phyloP scores from a whole-genome alignment of 305 asterid genomes.

The Salvia sclarea region DNA sequence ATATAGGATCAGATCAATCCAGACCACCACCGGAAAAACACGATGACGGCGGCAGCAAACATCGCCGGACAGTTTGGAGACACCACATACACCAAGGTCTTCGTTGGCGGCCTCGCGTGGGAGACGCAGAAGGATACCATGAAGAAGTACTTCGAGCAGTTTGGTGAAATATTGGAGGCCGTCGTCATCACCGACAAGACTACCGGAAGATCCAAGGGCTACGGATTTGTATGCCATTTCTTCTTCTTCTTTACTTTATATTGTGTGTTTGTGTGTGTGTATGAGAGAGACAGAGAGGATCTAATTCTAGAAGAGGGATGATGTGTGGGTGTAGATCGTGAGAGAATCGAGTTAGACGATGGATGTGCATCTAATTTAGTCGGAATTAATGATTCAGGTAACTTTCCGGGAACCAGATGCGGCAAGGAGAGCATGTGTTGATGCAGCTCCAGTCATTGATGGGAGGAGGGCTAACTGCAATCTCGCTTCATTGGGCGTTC shows the following conservation, averaged over 20 bases:
- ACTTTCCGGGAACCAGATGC: conserved; percentile 92
- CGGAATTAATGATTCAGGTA: conserved; percentile 48
- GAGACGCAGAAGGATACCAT: conserved; percentile 98
- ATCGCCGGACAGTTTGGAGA: conserved; percentile 76
- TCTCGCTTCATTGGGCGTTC: conserved; percentile 96
- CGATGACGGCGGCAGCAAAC: conserved; percentile 58
- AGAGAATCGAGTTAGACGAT: background rate
- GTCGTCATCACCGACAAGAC: conserved; percentile 93
- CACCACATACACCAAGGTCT: conserved; percentile 89
- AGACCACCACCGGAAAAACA: background rate
- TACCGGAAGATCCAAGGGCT: conserved; percentile 97
- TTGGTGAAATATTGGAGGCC: conserved; percentile 94
- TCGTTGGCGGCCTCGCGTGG: conserved; percentile 98
- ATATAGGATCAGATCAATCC: background rate
- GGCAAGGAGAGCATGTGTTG: conserved; percentile 93
- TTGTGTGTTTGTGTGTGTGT: background rate
- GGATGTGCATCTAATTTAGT: background rate
- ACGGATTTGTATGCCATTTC: conserved; percentile 68
- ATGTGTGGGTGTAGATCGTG: background rate
- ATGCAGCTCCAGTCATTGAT: conserved; percentile 92
- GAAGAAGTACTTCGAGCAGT: conserved; percentile 91
- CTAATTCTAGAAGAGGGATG: background rate
- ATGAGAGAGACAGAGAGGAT: background rate
- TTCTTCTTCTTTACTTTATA: background rate
- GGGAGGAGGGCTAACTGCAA: conserved; percentile 99